A percentile compares a stretch with the other conserved stretches of the same genome.
phyloP scores from a whole-genome alignment of 768 basidiomycete species.

The Boletellus ananas region DNA sequence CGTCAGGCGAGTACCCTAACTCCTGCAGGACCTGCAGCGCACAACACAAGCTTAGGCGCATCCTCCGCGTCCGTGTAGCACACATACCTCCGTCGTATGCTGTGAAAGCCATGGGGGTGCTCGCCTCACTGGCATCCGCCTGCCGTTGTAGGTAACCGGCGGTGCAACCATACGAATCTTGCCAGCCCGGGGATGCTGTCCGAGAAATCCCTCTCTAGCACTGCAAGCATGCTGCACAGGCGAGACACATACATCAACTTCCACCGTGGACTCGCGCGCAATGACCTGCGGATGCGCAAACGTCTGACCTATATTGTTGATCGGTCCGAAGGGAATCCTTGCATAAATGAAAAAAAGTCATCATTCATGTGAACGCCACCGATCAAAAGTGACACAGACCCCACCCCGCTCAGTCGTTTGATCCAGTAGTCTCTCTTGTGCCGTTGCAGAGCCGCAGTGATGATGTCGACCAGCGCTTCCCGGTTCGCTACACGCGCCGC shows the following conservation, averaged over 20 bases:
- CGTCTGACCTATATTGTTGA: constrained; percentile 87
- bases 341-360: constrained; percentile 5
- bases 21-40: constrained; percentile 37
- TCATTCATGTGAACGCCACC: constrained; percentile 3
- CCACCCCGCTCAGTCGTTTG: constrained; percentile 66
- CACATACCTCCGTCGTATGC: constrained; percentile 69
- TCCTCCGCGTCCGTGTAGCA: constrained; percentile 1
- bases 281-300: constrained; percentile 85
- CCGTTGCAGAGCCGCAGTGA: constrained; percentile 56
- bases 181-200: constrained; percentile 69
- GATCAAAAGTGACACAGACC: constrained; percentile 44
- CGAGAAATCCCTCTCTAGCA: constrained; percentile 11
- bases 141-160: constrained; percentile 77
- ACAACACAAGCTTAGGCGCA: background rate
- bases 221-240: constrained; percentile 30
- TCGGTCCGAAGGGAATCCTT: constrained; percentile 84
- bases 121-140: constrained; percentile 65
- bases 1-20: constrained; percentile 38
- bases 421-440: constrained; percentile 73
- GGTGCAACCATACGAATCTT: constrained; percentile 77
- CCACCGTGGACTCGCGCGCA: constrained; percentile 70
- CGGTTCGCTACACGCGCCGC: constrained; percentile 73
- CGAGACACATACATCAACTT: constrained; percentile 61
- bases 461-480: constrained; percentile 60
- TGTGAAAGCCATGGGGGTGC: constrained; percentile 89